Evolutionary conservation across 2,329 filamentous ascomycete genomes (phyloP), one percentile per base, ranked within the genome.

Genomic region (Ophiostoma novo-ulmi): DNA sequence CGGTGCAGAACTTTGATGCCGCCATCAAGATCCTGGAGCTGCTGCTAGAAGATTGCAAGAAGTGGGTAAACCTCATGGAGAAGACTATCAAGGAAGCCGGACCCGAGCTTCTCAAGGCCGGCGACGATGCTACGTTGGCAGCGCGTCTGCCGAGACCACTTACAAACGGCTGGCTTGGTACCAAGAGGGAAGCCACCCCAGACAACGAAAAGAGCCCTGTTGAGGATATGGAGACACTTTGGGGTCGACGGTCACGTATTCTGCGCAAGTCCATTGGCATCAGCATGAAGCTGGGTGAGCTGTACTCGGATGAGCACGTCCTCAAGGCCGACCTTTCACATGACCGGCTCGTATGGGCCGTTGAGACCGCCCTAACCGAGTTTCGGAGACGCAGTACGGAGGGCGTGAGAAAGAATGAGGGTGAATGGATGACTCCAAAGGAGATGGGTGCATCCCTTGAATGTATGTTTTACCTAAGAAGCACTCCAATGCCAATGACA

Each of bases 201-300:
- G 41, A 44, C 6, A 66, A 22, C 13, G 65, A 41, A 6, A 17
- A 36, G 20, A 31, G 78, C 3, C 55, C 71, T 20, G 26, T 68
- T 1, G 13, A 55, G 14, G 72, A 71, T 5, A 52, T 74, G 2
- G 86, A 88, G 75, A 85, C 82, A 35, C 76, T 85, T 13, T 88
- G 85, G 80, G 82, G 80, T 20, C 85, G 86, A 75, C 81, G 91
- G 55, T 89, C 88, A 58, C 87, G 88, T 68, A 81, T 96, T 5
- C 81, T 97, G 70, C 88, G 87, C 73, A 94, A 91, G 78, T 85
- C 89, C 3, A 87, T 97, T 52, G 88, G 88, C 26, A 89, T 94
- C 52, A 88, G 88, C 75, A 88, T 95, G 70, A 97, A 97, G 81
- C 84, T 98, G 7, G 94, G 91, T 41, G 90, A 94, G 75, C 81